Conservation (phyloP, 2,329 filamentous ascomycete genomes). For the Venturia asperata region DNA sequence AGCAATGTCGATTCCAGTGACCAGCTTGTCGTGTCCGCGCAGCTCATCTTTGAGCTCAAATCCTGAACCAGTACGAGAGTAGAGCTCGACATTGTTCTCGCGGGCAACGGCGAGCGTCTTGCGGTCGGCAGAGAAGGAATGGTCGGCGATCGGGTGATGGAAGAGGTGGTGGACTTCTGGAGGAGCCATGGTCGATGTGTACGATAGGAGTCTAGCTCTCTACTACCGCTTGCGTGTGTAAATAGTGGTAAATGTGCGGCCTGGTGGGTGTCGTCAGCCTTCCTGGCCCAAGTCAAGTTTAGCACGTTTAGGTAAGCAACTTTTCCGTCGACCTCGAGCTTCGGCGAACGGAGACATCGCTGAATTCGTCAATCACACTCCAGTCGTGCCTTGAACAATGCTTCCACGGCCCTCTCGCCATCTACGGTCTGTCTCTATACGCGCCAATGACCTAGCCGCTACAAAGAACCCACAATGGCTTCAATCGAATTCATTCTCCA, state of each 20-base stretch:
- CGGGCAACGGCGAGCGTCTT: constrained; percentile 82
- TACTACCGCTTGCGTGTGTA: constrained; percentile 62
- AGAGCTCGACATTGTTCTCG: constrained; percentile 85
- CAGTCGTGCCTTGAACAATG: not conserved
- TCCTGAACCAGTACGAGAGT: constrained; percentile 61
- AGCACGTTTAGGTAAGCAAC: not conserved
- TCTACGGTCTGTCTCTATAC: not conserved
- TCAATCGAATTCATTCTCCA: constrained; percentile 6
- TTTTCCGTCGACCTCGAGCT: not conserved
- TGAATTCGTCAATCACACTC: not conserved
- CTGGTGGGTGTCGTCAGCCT: not conserved
- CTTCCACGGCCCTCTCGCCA: not conserved
- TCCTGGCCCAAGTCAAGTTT: not conserved
- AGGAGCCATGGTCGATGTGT: constrained; percentile 56
- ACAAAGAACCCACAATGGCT: not conserved
- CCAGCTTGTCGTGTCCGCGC: constrained; percentile 92
- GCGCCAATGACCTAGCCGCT: not conserved
- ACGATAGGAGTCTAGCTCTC: constrained; percentile 92
- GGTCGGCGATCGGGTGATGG: constrained; percentile 91
- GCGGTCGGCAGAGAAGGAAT: constrained; percentile 93
- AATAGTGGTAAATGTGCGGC: not conserved
- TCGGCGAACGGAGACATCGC: not conserved
- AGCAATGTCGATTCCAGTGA: constrained; percentile 94
- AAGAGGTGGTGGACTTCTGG: constrained; percentile 96
- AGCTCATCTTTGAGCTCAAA: constrained; percentile 87